Evolutionary conservation across 2,329 filamentous ascomycete genomes (phyloP), one percentile per base, ranked within the genome.

Genomic region (Penicillium sp.): DNA sequence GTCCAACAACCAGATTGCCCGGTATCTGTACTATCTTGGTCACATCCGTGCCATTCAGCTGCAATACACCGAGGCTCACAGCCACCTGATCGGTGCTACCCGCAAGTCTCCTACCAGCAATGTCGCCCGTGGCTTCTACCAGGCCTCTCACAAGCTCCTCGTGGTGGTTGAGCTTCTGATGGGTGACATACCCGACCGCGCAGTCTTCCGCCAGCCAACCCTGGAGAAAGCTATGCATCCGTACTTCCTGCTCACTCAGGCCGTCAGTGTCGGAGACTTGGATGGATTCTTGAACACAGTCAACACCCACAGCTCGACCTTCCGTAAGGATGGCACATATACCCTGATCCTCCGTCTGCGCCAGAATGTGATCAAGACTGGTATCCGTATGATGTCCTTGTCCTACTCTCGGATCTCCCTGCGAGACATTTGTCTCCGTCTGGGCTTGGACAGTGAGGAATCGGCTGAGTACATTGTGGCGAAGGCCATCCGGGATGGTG

Each of bases 311-410:
- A 88, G 89, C 58, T 87, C 90, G 46, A 89, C 88, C 11, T 99
- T 98, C 87, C 89, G 92, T 71, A 89, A 90, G 66, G 95, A 99
- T 74, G 91, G 91, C 58, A 98, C 94, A 19, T 98, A 98, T 81
- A 96, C 93, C 11, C 84, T 99, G 58, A 96, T 98, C 69, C 85
- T 98, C 63, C 93, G 95, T 63, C 84, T 99, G 62, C 89, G 95
- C 69, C 95, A 99, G 79, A 99, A 99, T 74, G 95, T 99, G 73
- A 98, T 99, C 86, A 96, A 96, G 83, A 99, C 95, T 3, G 95
- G 95, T 66, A 96, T 99, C 64, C 92, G 95, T 68, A 97, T 98
- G 92, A 96, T 99, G 87, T 98, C 94, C 41, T 83, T 99, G 64
- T 96, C 93, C 19, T 99, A 99, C 82, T 96, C 94, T 60, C 91